These are phyloP conservation scores for Paramecium primaurelia DNA, from an alignment of 73 alveolate species.

Conservation along the genomic window DNA sequence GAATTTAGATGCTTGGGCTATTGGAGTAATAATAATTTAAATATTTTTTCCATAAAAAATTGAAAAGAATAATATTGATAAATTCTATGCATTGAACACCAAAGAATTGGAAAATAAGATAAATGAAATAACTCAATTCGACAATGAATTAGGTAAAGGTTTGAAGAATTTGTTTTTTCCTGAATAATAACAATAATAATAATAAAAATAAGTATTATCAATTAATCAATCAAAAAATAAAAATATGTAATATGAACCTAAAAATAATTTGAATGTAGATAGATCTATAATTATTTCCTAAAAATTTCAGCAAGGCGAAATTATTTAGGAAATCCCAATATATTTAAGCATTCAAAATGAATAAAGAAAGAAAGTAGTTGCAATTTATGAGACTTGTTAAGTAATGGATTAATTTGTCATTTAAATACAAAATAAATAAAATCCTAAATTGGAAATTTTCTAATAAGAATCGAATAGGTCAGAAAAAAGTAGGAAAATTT, in stretches of 20 bases:
- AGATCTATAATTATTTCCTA: too few relatives aligned
- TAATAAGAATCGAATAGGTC: background rate
- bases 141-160: background rate
- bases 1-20: background rate
- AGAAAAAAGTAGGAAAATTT: background rate
- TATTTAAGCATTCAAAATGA: too few relatives aligned
- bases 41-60: background rate
- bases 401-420: background rate
- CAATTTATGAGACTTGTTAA: background rate
- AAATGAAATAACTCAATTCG: background rate
- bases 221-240: too few relatives aligned
- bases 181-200: too few relatives aligned
- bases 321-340: too few relatives aligned
- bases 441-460: background rate
- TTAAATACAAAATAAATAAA: background rate
- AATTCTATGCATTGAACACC: background rate
- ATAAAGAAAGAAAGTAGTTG: too few relatives aligned
- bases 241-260: too few relatives aligned
- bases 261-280: too few relatives aligned
- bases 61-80: background rate
- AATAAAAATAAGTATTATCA: too few relatives aligned
- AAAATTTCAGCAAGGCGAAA: too few relatives aligned
- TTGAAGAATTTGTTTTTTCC: too few relatives aligned
- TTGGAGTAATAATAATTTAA: background rate
- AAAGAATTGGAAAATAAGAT: background rate